Percentiles rank a stretch among this genome's conserved stretches.
Evolutionary conservation across 192 early-diverging fungal genomes (phyloP).

Genomic region (Dispira simplex): DNA sequence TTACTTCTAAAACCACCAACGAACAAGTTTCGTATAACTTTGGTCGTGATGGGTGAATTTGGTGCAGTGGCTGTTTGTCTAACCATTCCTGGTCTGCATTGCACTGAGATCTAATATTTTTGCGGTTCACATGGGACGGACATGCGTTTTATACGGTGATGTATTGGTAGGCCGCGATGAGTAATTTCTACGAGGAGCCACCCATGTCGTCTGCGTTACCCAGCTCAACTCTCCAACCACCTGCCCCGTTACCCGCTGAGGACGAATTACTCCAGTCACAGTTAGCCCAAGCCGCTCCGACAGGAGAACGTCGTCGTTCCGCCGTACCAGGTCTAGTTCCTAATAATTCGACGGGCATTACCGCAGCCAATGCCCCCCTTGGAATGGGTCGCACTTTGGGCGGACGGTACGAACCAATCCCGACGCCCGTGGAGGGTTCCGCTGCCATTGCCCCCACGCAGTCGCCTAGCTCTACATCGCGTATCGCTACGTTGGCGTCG

Average conservation of each 20-base stretch:
- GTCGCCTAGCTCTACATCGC: not conserved
- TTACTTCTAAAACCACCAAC: too few species aligned
- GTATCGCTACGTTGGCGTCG: constrained; percentile 2
- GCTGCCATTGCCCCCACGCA: not conserved
- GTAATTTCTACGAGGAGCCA: constrained; percentile 51
- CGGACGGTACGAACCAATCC: not conserved
- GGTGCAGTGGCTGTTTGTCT: too few species aligned
- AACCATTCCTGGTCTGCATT: too few species aligned
- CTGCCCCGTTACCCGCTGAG: constrained; percentile 22
- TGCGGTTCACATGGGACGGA: too few species aligned
- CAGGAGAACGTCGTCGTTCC: constrained; percentile 9
- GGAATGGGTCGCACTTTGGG: constrained; percentile 6
- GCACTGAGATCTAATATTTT: too few species aligned
- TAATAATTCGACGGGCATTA: not conserved
- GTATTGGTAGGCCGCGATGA: constrained; percentile 33
- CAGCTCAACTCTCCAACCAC: constrained; percentile 16
- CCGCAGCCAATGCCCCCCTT: constrained; percentile 3
- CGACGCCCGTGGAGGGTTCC: not conserved
- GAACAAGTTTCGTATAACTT: too few species aligned
- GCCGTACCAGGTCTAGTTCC: constrained; percentile 5
- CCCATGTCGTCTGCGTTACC: constrained; percentile 29
- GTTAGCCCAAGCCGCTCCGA: constrained; percentile 8
- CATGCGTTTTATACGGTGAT: too few species aligned
- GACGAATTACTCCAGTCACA: constrained; percentile 11
- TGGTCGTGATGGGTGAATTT: too few species aligned